These are phyloP conservation scores for Mycena galericulata DNA, from an alignment of 768 basidiomycete species.

Conservation along the genomic window DNA sequence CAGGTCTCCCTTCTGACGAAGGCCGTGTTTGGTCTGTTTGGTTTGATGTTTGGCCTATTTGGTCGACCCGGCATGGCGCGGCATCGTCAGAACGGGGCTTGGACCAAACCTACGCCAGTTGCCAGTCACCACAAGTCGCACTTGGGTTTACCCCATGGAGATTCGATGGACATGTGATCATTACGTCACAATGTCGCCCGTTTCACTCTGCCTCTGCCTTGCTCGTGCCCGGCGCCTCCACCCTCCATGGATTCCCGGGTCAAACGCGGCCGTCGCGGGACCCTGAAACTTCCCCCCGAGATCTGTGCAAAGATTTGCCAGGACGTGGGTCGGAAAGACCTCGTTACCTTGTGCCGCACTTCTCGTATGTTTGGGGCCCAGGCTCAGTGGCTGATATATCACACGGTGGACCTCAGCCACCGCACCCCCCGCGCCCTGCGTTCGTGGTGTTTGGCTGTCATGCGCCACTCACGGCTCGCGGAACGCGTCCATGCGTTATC, in stretches of 20 bases:
- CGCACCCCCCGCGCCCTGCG: background rate
- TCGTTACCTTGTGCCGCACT: conserved; percentile 22
- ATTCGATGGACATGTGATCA: too few relatives aligned
- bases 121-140: too few relatives aligned
- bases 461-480: conserved; percentile 15
- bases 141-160: too few relatives aligned
- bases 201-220: too few relatives aligned
- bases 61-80: too few relatives aligned
- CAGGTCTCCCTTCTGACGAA: too few relatives aligned
- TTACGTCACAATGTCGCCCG: too few relatives aligned
- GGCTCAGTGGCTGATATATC: conserved; percentile 24
- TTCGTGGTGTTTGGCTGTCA: conserved; percentile 24
- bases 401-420: conserved; percentile 16
- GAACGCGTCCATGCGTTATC: conserved; percentile 15
- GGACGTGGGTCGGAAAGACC: conserved; percentile 7
- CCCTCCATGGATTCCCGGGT: conserved; percentile 1
- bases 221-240: too few relatives aligned
- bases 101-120: too few relatives aligned
- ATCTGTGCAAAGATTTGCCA: conserved; percentile 23
- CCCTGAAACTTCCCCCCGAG: conserved; percentile 15
- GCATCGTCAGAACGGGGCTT: too few relatives aligned
- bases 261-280: conserved; percentile 4
- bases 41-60: too few relatives aligned
- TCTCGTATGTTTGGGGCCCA: conserved; percentile 21
- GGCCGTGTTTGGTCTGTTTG: too few relatives aligned